Evolutionary conservation across 2,329 filamentous ascomycete species (phyloP).

Genomic region (Emergomyces pasteurianus): DNA sequence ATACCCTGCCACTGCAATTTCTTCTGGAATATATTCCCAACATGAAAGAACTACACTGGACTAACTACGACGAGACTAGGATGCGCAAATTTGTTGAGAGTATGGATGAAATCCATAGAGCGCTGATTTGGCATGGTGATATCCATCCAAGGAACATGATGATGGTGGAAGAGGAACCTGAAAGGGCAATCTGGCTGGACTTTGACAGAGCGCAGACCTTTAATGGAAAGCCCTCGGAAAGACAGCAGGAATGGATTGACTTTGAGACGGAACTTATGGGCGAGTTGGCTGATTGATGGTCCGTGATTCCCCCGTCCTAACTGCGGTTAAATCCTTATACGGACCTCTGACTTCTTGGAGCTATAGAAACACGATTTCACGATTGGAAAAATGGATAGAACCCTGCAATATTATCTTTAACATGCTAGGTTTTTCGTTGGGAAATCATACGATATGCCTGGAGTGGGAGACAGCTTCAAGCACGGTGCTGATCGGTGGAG

Average conservation of each 20-base stretch:
- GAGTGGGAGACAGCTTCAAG: too few species aligned
- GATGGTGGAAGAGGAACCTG: conserved; percentile 8
- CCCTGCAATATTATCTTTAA: too few species aligned
- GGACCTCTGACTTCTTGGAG: too few species aligned
- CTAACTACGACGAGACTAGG: conserved; percentile 12
- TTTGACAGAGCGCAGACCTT: conserved; percentile 16
- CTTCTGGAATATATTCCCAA: conserved; percentile 15
- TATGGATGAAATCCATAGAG: conserved; percentile 12
- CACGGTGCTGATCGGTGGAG: too few species aligned
- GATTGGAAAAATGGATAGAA: too few species aligned
- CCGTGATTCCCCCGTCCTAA: too few species aligned
- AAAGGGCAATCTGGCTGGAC: conserved; percentile 15
- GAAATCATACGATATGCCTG: too few species aligned
- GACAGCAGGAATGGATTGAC: conserved; percentile 9
- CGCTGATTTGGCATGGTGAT: conserved; percentile 13
- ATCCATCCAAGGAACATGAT: conserved; percentile 17
- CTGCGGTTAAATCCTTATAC: too few species aligned
- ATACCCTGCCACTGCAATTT: conserved; percentile 12
- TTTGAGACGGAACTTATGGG: neutral
- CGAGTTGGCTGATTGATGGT: conserved; percentile 2
- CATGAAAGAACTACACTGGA: conserved; percentile 13
- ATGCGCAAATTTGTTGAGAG: conserved; percentile 11
- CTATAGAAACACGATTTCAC: too few species aligned
- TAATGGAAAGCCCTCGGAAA: conserved; percentile 12
- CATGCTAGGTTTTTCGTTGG: too few species aligned